Evolutionary conservation across 768 basidiomycete genomes (phyloP).

Genomic region (Auricularia sp.): DNA sequence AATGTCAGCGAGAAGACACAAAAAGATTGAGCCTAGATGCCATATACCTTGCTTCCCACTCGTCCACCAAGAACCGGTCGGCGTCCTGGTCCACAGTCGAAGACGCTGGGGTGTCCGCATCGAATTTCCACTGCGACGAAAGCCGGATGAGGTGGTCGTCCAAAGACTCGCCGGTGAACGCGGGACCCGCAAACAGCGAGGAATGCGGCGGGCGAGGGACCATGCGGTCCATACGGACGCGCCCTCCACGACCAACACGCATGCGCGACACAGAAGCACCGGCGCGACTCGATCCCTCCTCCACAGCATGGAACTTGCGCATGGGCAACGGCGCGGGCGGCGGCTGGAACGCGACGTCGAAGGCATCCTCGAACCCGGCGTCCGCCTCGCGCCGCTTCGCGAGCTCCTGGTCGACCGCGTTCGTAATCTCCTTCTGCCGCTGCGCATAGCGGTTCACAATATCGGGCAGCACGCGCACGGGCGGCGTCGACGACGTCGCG

Average conservation of each 20-base stretch:
- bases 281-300: background rate
- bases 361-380: slow-evolving; percentile 60
- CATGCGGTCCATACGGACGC: slow-evolving; percentile 60
- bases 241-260: slow-evolving; percentile 76
- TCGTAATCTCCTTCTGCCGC: background rate
- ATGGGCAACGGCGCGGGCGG: background rate
- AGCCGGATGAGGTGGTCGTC: slow-evolving; percentile 1
- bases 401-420: slow-evolving; percentile 4
- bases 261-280: slow-evolving; percentile 42
- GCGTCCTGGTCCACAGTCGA: slow-evolving; percentile 56
- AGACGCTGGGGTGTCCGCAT: slow-evolving; percentile 49
- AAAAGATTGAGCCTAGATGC: background rate
- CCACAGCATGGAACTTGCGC: background rate
- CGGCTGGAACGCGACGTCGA: slow-evolving; percentile 11
- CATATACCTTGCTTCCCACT: slow-evolving; percentile 45
- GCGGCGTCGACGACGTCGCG: background rate
- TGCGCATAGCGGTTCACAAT: background rate
- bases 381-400: slow-evolving; percentile 19
- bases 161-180: background rate
- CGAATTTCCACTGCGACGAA: slow-evolving; percentile 55
- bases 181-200: background rate
- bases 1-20: slow-evolving; percentile 5
- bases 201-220: background rate
- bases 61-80: slow-evolving; percentile 59
- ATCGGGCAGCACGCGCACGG: background rate